Base-by-base conservation (phyloP, 2,329 filamentous ascomycete species). In the Corniculantispora saksenae region DNA sequence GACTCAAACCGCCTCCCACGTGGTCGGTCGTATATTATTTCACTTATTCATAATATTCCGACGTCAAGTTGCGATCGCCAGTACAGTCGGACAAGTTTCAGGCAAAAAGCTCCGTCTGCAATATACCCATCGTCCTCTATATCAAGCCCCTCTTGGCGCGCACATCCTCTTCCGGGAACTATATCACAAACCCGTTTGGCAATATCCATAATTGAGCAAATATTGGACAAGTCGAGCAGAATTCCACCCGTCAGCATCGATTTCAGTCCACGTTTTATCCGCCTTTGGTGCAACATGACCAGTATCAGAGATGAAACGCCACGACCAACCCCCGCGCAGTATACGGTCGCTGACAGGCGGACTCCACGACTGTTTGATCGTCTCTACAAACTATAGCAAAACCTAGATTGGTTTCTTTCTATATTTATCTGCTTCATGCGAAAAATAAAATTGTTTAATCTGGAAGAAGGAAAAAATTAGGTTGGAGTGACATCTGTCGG, bases 291-390 rank as follows among this genome's bases (percentile, higher is more conserved):
- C 48, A 54, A 61, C 48, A 29, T 21, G 35, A 6, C 32, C 48
- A 53, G 59, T 61, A 32, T 61, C 59, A 61, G 35, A 61, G 32
- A 54, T 54, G 59, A 61, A 61, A 61, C 59, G 38, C 21, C 17
- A 3, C 4, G n/a, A 2, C 23, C 10, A 23, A 15, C n/a, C 45
- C 27, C n/a, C n/a, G n/a, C 23, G n/a, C 43, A 9, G 9, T 35
- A 6, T 47, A 21, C 12, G 9, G 23, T n/a, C 27, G 10, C 50
- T n/a, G 3, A 19, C 50, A 32, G 38, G 8, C 38, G 21, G n/a
- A 23, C 27, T 56, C 54, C 21, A 43, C 35, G 51, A 55, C 51
- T 17, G 29, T 38, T 38, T 35, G 29, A 55, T 38, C 29, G 17
- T 25, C 51, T 35, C 27, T 55, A 17, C 29, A 55, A 38, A 55